phyloP scores from a whole-genome alignment of 2,329 filamentous ascomycete genomes.

The Fusarium sp. region DNA sequence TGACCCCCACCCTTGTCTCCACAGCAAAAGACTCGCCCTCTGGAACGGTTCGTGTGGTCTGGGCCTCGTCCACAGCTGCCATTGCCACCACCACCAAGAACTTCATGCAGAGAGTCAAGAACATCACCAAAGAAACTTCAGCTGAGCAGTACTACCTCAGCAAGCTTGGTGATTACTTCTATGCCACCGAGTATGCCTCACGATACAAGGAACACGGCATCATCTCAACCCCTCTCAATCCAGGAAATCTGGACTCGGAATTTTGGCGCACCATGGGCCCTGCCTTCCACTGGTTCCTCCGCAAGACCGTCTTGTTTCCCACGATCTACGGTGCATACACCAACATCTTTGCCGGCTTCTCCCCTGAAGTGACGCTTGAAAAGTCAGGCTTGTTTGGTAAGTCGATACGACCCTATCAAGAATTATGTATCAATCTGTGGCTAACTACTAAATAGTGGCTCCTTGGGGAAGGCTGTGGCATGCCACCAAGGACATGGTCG shows the following conservation, averaged over 20 bases:
- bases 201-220: conserved; percentile 46
- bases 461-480: conserved; percentile 52
- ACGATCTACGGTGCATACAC: conserved; percentile 59
- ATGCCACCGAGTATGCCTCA: conserved; percentile 47
- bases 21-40: conserved; percentile 47
- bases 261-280: conserved; percentile 47
- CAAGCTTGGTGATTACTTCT: conserved; percentile 48
- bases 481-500: conserved; percentile 45
- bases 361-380: conserved; percentile 54
- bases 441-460: conserved; percentile 42
- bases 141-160: conserved; percentile 45
- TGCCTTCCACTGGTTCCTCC: conserved; percentile 26
- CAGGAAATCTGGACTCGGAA: conserved; percentile 54
- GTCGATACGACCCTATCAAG: too few species aligned
- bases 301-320: conserved; percentile 40
- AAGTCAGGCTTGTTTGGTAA: conserved; percentile 26
- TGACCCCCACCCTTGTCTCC: conserved; percentile 49
- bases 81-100: conserved; percentile 17
- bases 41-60: conserved; percentile 47
- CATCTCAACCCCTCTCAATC: conserved; percentile 51
- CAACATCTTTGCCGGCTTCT: conserved; percentile 59
- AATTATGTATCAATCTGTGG: neutral
- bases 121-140: conserved; percentile 4
- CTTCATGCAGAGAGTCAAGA: conserved; percentile 40
- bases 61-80: conserved; percentile 45